These are phyloP conservation scores for Xerophyta viscosa DNA, from an alignment of 106 monocot species.

Conservation along the genomic window DNA sequence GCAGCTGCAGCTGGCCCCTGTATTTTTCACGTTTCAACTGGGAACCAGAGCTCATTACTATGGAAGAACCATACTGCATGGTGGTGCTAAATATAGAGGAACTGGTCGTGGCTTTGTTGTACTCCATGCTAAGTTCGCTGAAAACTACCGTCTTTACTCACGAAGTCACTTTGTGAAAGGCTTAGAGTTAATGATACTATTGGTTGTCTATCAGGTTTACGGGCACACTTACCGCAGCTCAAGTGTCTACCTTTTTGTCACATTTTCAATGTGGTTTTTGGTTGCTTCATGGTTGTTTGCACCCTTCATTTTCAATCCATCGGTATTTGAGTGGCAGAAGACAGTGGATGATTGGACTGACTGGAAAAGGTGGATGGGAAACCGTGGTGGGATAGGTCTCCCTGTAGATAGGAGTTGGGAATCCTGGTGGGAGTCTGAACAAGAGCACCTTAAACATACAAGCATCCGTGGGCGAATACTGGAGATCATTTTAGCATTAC, in stretches of 20 bases:
- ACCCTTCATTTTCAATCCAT: constrained; percentile 95
- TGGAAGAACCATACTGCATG: constrained; percentile 88
- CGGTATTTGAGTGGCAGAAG: constrained; percentile 97
- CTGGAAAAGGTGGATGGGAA: constrained; percentile 92
- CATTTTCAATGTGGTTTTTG: constrained; percentile 92
- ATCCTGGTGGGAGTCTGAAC: constrained; percentile 98
- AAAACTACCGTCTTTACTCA: constrained; percentile 97
- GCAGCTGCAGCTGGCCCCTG: constrained; percentile 94
- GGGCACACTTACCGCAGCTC: no score
- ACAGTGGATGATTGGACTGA: constrained; percentile 97
- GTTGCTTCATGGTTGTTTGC: constrained; percentile 85
- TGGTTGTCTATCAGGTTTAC: constrained; percentile 71
- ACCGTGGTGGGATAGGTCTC: constrained; percentile 85
- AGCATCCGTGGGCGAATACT: constrained; percentile 68
- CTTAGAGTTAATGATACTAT: constrained; percentile 71
- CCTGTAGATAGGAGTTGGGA: constrained; percentile 96
- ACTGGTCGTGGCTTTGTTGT: constrained; percentile 97
- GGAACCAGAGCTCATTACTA: constrained; percentile 94
- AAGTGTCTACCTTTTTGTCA: no score
- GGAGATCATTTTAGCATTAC: constrained; percentile 78
- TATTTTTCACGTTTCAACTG: constrained; percentile 97
- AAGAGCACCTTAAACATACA: constrained; percentile 79
- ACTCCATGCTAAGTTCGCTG: constrained; percentile 86
- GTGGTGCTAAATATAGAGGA: constrained; percentile 92
- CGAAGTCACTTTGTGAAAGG: constrained; percentile 95